Percentiles rank a stretch among this genome's conserved stretches.
These are phyloP conservation scores for Penicillium parvum DNA, from an alignment of 495 filamentous ascomycete genomes.

Conservation along the genomic window DNA sequence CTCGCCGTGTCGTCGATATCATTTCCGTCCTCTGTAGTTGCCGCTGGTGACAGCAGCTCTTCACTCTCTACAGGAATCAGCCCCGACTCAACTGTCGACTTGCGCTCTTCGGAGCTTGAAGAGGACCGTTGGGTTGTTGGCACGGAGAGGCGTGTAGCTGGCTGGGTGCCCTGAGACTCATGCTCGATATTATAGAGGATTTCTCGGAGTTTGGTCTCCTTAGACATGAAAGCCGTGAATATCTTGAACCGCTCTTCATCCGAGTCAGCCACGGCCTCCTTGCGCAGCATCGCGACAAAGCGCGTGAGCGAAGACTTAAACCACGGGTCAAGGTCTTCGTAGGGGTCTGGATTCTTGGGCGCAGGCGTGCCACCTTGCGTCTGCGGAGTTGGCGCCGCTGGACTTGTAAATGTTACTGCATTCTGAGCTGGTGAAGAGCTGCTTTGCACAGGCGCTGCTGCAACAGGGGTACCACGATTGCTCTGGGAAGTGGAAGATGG, in stretches of 20 bases:
- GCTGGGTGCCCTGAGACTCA: conserved; percentile 15
- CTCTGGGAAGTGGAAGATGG: conserved; percentile 2
- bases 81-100: conserved; percentile 29
- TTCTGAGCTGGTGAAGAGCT: conserved; percentile 1
- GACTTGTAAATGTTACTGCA: background rate
- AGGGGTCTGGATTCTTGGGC: conserved; percentile 32
- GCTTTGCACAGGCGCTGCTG: conserved; percentile 5
- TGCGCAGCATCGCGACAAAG: conserved; percentile 50
- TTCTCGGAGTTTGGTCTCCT: conserved; percentile 50
- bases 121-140: conserved; percentile 7
- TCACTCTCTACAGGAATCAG: conserved; percentile 35
- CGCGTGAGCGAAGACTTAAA: conserved; percentile 49
- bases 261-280: conserved; percentile 47
- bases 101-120: conserved; percentile 9
- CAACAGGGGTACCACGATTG: conserved; percentile 9
- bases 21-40: conserved; percentile 21
- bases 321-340: conserved; percentile 51
- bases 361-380: background rate
- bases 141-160: conserved; percentile 7
- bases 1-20: conserved; percentile 22
- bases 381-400: background rate
- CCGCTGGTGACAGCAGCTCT: conserved; percentile 6
- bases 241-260: conserved; percentile 49
- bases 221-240: conserved; percentile 47
- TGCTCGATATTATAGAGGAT: conserved; percentile 49